Evolutionary conservation across 208 protist species (phyloP).

Genomic region (Acanthamoeba rhysodes): DNA sequence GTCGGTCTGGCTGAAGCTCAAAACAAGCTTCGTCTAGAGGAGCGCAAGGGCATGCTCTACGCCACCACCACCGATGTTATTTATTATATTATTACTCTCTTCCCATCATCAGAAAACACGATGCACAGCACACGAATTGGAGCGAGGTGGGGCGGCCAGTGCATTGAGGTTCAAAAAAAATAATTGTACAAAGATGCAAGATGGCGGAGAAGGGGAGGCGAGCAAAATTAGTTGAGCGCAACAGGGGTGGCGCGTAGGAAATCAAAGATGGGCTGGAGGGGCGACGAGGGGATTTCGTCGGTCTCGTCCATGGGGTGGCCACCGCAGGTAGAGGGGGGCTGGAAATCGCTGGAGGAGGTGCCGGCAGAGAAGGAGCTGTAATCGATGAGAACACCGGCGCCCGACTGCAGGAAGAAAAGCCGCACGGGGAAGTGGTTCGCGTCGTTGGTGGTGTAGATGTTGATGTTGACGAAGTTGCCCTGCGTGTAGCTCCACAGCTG

Average conservation of each 20-base stretch:
- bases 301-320: not conserved
- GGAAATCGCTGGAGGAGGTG: not conserved
- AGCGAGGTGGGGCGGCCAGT: too few species aligned
- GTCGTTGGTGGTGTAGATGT: not conserved
- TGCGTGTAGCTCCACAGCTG: conserved; percentile 24
- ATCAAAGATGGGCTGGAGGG: not conserved
- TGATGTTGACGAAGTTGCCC: not conserved
- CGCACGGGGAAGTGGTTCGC: not conserved
- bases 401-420: not conserved
- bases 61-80: not conserved
- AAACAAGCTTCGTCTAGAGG: conserved; percentile 4
- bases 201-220: too few species aligned
- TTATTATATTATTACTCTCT: not conserved
- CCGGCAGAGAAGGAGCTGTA: not conserved
- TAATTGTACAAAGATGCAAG: not conserved
- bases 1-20: conserved; percentile 53
- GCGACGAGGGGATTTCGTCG: not conserved
- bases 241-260: not conserved
- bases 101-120: too few species aligned
- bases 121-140: too few species aligned
- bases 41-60: not conserved
- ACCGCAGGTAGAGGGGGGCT: not conserved
- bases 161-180: not conserved
- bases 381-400: not conserved
- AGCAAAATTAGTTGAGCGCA: not conserved